A percentile compares a stretch with the other conserved stretches of the same genome.
Conservation (phyloP, 345 rosid genomes). For the Syzygium aqueum region DNA sequence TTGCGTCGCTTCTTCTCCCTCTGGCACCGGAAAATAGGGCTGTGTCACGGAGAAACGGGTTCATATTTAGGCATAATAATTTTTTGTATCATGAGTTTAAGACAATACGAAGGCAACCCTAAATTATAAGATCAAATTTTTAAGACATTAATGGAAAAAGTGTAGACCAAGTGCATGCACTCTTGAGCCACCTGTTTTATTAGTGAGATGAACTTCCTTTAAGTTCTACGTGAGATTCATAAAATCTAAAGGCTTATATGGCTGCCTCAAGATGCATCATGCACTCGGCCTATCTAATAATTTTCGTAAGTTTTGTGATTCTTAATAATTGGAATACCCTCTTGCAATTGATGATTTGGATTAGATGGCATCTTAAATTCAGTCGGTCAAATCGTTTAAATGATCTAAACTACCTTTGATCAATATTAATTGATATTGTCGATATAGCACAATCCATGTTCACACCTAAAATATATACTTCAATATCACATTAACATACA, state of each 20-base stretch:
- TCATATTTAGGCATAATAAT: neutral
- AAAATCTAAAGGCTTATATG: neutral
- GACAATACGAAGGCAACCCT: neutral
- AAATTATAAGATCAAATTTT: too few relatives aligned
- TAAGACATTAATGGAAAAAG: neutral
- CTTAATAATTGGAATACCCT: neutral
- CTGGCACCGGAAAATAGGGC: conserved; percentile 83
- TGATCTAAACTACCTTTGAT: neutral
- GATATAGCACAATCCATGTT: neutral
- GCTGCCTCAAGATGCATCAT: neutral
- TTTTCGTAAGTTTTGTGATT: neutral
- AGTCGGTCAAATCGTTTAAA: neutral
- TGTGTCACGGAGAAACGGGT: conserved; percentile 3
- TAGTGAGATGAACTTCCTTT: neutral
- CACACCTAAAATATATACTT: neutral
- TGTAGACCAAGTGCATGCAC: neutral
- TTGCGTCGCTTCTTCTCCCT: conserved; percentile 62
- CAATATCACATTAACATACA: neutral
- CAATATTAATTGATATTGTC: neutral
- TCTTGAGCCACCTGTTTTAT: neutral
- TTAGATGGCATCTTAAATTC: neutral
- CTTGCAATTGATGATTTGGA: neutral
- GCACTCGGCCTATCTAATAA: neutral
- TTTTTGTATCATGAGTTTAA: neutral
- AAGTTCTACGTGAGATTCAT: neutral